Conservation (phyloP, 192 early-diverging fungal genomes). For the Gonapodya sp. region DNA sequence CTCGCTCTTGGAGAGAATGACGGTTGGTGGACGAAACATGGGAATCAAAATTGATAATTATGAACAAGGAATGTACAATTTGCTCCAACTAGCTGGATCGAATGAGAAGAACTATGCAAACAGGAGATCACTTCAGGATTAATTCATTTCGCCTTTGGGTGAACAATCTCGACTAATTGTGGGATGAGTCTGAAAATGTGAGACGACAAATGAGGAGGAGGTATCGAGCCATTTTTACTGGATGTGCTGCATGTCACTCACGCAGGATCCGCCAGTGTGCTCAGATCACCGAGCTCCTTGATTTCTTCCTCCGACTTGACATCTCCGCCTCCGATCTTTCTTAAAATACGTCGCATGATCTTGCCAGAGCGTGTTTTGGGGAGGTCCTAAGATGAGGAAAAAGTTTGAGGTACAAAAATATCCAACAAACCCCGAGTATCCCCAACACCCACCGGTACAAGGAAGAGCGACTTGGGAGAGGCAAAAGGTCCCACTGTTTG, state of each 20-base stretch:
- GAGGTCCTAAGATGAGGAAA: constrained; percentile 39
- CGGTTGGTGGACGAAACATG: no score
- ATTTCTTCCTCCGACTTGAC: constrained; percentile 24
- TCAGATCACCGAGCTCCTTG: constrained; percentile 78
- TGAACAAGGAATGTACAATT: no score
- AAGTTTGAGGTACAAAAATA: not conserved
- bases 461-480: constrained; percentile 73
- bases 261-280: constrained; percentile 75
- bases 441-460: constrained; percentile 39
- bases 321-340: constrained; percentile 85
- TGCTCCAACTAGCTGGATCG: no score
- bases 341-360: constrained; percentile 89
- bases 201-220: no score
- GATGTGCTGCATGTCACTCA: not conserved
- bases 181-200: not conserved
- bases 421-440: not conserved
- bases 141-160: constrained; percentile 1
- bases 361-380: constrained; percentile 96
- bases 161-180: not conserved
- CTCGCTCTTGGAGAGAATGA: no score
- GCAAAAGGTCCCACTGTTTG: constrained; percentile 89
- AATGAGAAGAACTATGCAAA: not conserved
- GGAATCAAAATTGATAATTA: no score
- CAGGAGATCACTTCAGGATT: no score
- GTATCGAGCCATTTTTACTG: not conserved